phyloP scores from a whole-genome alignment of 192 early-diverging fungal genomes.

The Glomus cerebriforme region DNA sequence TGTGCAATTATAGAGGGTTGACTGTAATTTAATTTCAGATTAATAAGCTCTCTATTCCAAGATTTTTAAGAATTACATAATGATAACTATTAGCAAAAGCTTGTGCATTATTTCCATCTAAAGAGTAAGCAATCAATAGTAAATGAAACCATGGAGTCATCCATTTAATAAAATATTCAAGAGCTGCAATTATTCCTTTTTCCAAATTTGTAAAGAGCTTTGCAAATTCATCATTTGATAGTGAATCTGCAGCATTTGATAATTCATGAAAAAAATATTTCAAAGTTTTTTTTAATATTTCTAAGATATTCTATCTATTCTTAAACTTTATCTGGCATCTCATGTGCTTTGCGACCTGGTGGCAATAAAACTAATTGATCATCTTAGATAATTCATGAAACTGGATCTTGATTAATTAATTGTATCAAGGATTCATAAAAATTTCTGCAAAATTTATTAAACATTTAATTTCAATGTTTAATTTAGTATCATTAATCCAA shows the following conservation, averaged over 20 bases:
- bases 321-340: background rate
- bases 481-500: background rate
- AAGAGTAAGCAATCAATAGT: background rate
- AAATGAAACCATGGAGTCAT: background rate
- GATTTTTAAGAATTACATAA: too few relatives aligned
- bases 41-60: too few relatives aligned
- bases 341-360: background rate
- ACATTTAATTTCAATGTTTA: background rate
- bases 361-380: background rate
- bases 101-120: background rate
- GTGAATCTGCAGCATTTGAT: background rate
- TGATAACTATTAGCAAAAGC: too few relatives aligned
- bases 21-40: too few relatives aligned
- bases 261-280: slow-evolving; percentile 10
- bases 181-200: background rate
- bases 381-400: background rate
- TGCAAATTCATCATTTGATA: slow-evolving; percentile 4
- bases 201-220: background rate
- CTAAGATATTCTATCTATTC: background rate
- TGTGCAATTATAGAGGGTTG: too few relatives aligned
- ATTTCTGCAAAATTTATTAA: background rate
- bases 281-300: background rate
- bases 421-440: background rate
- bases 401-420: background rate
- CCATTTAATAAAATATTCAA: slow-evolving; percentile 11